Conservation (phyloP, 2,329 filamentous ascomycete genomes). For the Aureobasidium sp. region DNA sequence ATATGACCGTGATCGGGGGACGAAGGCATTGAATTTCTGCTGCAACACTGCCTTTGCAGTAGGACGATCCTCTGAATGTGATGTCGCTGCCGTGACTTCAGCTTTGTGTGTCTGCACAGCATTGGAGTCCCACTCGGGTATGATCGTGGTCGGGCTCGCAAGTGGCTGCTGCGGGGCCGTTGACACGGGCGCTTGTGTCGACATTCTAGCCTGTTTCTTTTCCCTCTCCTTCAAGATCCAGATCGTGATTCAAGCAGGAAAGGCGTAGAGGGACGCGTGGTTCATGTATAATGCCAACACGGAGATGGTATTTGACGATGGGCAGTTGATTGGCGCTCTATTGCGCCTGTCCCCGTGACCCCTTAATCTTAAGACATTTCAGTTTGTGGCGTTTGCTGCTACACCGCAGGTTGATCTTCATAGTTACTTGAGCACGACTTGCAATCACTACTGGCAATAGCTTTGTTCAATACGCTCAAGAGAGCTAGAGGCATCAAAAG, state of each 20-base stretch:
- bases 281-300: not conserved
- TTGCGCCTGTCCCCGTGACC: not conserved
- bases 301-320: not conserved
- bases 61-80: not conserved
- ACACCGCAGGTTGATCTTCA: not conserved
- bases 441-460: not conserved
- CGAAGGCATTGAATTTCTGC: conserved; percentile 28
- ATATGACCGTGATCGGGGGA: conserved; percentile 35
- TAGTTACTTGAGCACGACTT: not conserved
- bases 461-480: not conserved
- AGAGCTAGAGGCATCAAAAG: not conserved
- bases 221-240: not conserved
- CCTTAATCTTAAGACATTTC: conserved; percentile 11
- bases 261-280: not conserved
- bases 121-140: conserved; percentile 25
- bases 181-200: not conserved
- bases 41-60: not conserved
- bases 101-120: not conserved
- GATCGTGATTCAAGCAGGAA: not conserved
- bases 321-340: not conserved
- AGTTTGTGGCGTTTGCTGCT: not conserved
- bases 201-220: not conserved
- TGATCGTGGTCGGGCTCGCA: not conserved
- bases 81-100: conserved; percentile 13
- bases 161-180: conserved; percentile 9